Evolutionary conservation across 805 yeast species (phyloP), one percentile per base, ranked within the genome.

Genomic region (Lipomyces orientalis): DNA sequence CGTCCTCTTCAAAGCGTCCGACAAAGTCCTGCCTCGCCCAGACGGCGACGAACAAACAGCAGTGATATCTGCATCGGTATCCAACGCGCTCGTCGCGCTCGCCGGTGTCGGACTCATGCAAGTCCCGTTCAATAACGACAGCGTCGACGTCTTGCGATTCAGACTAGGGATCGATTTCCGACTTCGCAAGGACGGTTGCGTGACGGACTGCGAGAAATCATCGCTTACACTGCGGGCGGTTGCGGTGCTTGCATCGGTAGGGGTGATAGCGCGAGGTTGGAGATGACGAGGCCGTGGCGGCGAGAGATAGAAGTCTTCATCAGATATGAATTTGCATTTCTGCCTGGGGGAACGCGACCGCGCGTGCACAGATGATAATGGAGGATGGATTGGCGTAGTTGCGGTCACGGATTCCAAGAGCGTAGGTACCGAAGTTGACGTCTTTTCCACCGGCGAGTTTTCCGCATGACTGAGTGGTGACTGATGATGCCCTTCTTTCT

Each of bases 151-250:
- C 55, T 63, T 61, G 16, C 67, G 54, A 10, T 57, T 25, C 22
- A 67, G 39, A 12, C 33, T 51, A 8, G 68, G 68, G 62, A 61
- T 67, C n/a, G 70, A 67, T 46, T 64, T 67, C 22, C 62, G 54
- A 10, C 43, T 54, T 4, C 60, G 37, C 14, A 66, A 16, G 22
- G n/a, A 16, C 1, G 59, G 49, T 43, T 43, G 22, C 5, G 8
- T 19, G 7, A 2, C 0, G 49, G 49, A 43, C 8, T 14, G 49
- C n/a, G 49, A 43, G 9, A 43, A 43, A 4, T 43, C 9, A 8
- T 43, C 49, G 22, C 10, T 43, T 43, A 16, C n/a, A 8, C 9
- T 43, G 49, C n/a, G 49, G 19, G 49, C 8, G 7, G 22, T 19
- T 43, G 49, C n/a, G 16, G 19, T 43, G n/a, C n/a, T 39, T 19